These are phyloP conservation scores for Oenanthe javanica DNA, from an alignment of 140 eudicot genomes.

Conservation along the genomic window DNA sequence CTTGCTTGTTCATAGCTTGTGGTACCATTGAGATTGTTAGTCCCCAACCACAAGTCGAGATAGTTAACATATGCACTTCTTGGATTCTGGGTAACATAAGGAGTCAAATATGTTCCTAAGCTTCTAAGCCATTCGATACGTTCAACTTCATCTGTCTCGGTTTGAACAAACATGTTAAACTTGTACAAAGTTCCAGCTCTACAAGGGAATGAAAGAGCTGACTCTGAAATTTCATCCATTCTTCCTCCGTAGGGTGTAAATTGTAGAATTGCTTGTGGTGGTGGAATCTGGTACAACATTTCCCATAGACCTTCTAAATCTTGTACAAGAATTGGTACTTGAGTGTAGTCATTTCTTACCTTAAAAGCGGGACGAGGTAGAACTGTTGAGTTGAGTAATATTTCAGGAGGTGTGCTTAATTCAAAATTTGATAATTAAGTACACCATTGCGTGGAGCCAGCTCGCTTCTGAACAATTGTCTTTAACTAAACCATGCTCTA, in stretches of 20 bases:
- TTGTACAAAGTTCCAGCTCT: not conserved
- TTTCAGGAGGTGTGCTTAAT: not conserved
- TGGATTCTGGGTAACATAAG: not conserved
- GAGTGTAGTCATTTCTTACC: not conserved
- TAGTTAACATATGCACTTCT: not conserved
- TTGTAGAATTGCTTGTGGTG: not conserved
- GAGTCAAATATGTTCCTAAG: not conserved
- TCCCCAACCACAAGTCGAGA: not conserved
- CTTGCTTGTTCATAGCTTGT: not conserved
- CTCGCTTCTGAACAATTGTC: not conserved
- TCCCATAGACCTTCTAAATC: not conserved
- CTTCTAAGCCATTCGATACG: not conserved
- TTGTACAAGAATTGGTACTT: not conserved
- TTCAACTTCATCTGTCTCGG: not conserved
- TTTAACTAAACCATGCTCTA: not conserved
- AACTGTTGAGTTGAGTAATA: not conserved
- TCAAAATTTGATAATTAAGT: not conserved
- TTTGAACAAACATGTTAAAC: not conserved
- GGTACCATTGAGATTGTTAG: not conserved
- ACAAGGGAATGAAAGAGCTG: not conserved
- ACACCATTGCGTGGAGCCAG: not conserved
- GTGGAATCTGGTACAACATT: not conserved
- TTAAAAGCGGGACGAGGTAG: not conserved
- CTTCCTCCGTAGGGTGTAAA: not conserved
- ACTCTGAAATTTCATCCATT: not conserved